These are phyloP conservation scores for Gaultheria prostrata DNA, from an alignment of 148 eudicot species.

Conservation along the genomic window DNA sequence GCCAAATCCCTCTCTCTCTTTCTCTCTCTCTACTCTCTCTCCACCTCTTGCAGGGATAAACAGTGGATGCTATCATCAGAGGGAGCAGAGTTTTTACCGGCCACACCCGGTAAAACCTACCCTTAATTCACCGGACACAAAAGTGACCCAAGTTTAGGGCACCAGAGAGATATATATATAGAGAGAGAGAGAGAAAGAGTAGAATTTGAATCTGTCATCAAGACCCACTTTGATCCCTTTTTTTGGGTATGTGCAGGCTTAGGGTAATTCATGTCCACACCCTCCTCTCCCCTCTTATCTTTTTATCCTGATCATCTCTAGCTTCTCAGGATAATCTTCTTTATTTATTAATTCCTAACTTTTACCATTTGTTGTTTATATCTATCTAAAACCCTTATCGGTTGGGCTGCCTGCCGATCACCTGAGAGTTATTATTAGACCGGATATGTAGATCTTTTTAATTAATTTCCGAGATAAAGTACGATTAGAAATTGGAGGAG, in stretches of 20 bases:
- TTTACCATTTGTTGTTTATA: too few relatives aligned
- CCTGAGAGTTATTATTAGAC: background rate
- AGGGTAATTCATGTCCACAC: constrained; percentile 63
- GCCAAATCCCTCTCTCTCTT: background rate
- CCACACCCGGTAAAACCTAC: constrained; percentile 5
- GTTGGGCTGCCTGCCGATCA: background rate
- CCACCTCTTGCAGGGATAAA: background rate
- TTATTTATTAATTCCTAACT: background rate
- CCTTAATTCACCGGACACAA: constrained; percentile 13
- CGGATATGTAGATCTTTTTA: background rate
- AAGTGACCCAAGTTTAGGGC: constrained; percentile 13
- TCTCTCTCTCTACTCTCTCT: background rate
- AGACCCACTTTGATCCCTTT: background rate
- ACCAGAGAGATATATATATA: too few relatives aligned
- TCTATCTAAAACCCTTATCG: too few relatives aligned
- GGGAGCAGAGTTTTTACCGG: constrained; percentile 21
- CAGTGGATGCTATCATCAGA: constrained; percentile 16
- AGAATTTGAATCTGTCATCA: background rate
- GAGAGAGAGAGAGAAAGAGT: background rate
- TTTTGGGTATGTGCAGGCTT: constrained; percentile 4
- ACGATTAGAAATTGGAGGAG: too few relatives aligned
- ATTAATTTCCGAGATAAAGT: too few relatives aligned
- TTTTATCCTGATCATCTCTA: constrained; percentile 22
- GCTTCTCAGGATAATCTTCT: background rate
- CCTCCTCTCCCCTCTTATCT: constrained; percentile 49